Evolutionary conservation across 2,329 filamentous ascomycete genomes (phyloP).

Genomic region (Pseudofabraea citricarpa): DNA sequence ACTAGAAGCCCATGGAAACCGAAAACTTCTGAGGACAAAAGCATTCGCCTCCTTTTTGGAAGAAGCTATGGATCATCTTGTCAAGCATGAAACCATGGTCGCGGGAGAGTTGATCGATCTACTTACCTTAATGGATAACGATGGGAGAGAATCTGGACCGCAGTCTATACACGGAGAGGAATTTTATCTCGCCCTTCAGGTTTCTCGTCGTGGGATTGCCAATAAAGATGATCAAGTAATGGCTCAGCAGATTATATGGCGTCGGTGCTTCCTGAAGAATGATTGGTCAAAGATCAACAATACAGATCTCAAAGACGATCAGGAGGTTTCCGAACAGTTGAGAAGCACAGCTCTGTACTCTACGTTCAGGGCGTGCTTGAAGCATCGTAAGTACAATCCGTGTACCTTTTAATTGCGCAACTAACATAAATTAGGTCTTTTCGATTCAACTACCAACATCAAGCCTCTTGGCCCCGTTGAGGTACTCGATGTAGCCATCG

Average conservation of each 20-base stretch:
- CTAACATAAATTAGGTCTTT: constrained; percentile 24
- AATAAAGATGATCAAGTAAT: constrained; percentile 53
- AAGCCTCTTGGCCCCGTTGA: constrained; percentile 47
- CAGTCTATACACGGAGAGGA: constrained; percentile 48
- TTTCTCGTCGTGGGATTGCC: constrained; percentile 39
- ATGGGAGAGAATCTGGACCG: constrained; percentile 34
- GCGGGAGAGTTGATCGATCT: constrained; percentile 64
- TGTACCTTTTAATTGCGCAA: constrained; percentile 24
- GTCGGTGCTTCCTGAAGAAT: constrained; percentile 77
- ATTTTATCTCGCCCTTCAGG: constrained; percentile 56
- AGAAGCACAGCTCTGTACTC: constrained; percentile 62
- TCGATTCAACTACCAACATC: constrained; percentile 36
- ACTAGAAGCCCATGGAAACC: constrained; percentile 52
- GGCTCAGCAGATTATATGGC: constrained; percentile 70
- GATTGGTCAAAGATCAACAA: constrained; percentile 80
- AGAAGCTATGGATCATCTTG: constrained; percentile 62
- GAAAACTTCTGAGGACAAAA: constrained; percentile 52
- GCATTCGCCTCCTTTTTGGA: constrained; percentile 69
- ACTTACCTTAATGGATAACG: constrained; percentile 65
- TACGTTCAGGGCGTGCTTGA: constrained; percentile 60
- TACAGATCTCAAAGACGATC: constrained; percentile 69
- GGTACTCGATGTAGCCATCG: constrained; percentile 54
- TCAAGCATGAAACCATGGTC: constrained; percentile 69
- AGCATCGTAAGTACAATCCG: constrained; percentile 50
- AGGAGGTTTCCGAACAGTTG: constrained; percentile 58